These are phyloP conservation scores for Pseudonectria foliicola DNA, from an alignment of 2,329 filamentous ascomycete genomes.

Conservation along the genomic window DNA sequence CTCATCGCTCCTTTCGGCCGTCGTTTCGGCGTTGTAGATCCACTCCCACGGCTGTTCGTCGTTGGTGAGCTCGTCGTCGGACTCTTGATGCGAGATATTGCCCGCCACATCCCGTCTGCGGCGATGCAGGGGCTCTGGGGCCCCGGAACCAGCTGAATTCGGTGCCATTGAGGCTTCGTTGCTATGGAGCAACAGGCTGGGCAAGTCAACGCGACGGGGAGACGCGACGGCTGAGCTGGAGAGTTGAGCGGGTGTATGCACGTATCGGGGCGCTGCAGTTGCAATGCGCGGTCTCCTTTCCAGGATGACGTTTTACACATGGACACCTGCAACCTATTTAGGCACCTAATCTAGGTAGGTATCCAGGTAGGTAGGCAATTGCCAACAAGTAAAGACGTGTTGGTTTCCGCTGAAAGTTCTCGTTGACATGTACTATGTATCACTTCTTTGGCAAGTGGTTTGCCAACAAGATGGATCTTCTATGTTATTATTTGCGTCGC, in stretches of 20 bases:
- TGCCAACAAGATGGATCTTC: too few relatives aligned
- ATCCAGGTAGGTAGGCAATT: too few relatives aligned
- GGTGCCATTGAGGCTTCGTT: constrained; percentile 19
- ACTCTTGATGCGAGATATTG: constrained; percentile 62
- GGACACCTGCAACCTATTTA: too few relatives aligned
- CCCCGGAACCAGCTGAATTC: constrained; percentile 11
- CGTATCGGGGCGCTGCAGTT: constrained; percentile 11
- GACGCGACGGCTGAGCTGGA: constrained; percentile 18
- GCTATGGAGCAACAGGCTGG: constrained; percentile 3
- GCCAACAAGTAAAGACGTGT: too few relatives aligned
- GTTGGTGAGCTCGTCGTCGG: constrained; percentile 75
- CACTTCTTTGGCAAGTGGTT: too few relatives aligned
- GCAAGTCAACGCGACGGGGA: constrained; percentile 22
- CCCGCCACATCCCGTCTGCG: constrained; percentile 35
- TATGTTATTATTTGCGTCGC: too few relatives aligned
- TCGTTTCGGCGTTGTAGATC: constrained; percentile 51
- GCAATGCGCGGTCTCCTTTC: background rate
- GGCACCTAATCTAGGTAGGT: too few relatives aligned
- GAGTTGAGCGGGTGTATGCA: constrained; percentile 18
- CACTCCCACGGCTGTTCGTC: constrained; percentile 73
- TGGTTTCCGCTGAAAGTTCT: too few relatives aligned
- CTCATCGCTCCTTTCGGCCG: constrained; percentile 18
- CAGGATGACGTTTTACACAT: too few relatives aligned
- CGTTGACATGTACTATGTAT: too few relatives aligned
- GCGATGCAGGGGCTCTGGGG: constrained; percentile 12